Base-by-base conservation (phyloP, 495 filamentous ascomycete species). In the Collariella sp. region DNA sequence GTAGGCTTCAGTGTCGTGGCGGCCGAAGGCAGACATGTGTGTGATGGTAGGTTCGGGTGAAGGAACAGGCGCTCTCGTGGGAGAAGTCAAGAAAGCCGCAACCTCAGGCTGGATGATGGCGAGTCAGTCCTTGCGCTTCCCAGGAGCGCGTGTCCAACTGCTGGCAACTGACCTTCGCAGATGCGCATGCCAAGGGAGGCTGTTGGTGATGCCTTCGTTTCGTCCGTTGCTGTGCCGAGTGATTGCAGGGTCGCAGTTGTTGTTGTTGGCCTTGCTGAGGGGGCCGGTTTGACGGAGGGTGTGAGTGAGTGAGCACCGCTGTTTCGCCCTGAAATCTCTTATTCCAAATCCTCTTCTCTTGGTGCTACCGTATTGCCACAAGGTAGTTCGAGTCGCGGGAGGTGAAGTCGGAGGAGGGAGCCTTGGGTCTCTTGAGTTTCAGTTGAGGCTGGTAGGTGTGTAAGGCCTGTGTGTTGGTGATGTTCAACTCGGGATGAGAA, bases 1-100 rank as follows among this genome's bases (percentile, higher is more conserved):
- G 58, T 69, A 70, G 29, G 70, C 63, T 49, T 71, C 65, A 40
- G 55, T 56, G 42, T 64, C 54, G 57, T 59, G 62, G 43, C 61
- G 66, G 51, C 56, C 54, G 36, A 36, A 5, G 22, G 35, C 40
- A 50, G 57, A 49, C 58, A 62, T 62, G 54, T 18, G 47, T 29
- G n/a, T 13, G 44, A 16, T 20, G 5, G 3, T 23, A 50, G 52
- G 52, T 20, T 36, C 19, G 22, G 24, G 42, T 50, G 43, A 29
- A 36, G 24, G n/a, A 42, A 35, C 42, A 41, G 58, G 38, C 20
- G 45, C 33, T 54, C 50, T 50, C 41, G 44, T 36, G 33, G 12
- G 50, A 41, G 46, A 50, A 38, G 51, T 26, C 22, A 45, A 39
- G 51, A 55, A 41, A 55, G 54, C 54, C 50, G 55, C 52, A 44